Evolutionary conservation across 2,329 filamentous ascomycete genomes (phyloP), one percentile per base, ranked within the genome.

Genomic region (Verruconis gallopava): DNA sequence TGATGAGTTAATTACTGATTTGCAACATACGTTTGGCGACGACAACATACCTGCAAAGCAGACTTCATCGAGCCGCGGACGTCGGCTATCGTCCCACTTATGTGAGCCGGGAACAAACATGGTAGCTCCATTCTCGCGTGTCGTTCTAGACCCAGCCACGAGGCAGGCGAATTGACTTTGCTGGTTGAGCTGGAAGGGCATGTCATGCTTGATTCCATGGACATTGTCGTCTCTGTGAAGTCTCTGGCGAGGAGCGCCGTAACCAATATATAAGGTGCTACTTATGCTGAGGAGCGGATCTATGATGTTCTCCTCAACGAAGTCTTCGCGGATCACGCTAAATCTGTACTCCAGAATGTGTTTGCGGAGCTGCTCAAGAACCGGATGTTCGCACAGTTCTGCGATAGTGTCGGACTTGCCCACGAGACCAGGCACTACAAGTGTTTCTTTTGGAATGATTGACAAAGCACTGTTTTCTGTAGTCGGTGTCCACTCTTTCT

Each of bases 101-200:
- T 58, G 57, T 47, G 47, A 50, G 1, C 57, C 57, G 2, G 56
- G 57, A 0, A 59, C 46, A 25, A 55, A 53, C 54, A 57, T 58
- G 17, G 55, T 59, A 1, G 52, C 56, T 9, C 56, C 56, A 39
- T 57, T 59, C 41, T 55, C 49, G 15, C 54, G 34, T 4, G 49
- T 58, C 4, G 50, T 49, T 18, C 54, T 46, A 12, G 42, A 45
- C 2, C 52, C 56, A 2, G 56, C 56, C 37, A 58, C 52, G 38
- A 58, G 34, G 30, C 50, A 56, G 2, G 44, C 55, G 41, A 59
- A 52, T 37, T 53, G 49, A 11, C 38, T 22, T 14, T 46, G 52
- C 5, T 30, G 44, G 6, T 40, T 28, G 15, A 18, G 15, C 14
- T 28, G 38, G 17, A 40, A 40, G 12, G 30, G 19, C 11, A 15